A percentile compares a stretch with the other conserved stretches of the same genome.
Evolutionary conservation across 2,329 filamentous ascomycete species (phyloP).

Genomic region (Colletotrichum chrysophilum): DNA sequence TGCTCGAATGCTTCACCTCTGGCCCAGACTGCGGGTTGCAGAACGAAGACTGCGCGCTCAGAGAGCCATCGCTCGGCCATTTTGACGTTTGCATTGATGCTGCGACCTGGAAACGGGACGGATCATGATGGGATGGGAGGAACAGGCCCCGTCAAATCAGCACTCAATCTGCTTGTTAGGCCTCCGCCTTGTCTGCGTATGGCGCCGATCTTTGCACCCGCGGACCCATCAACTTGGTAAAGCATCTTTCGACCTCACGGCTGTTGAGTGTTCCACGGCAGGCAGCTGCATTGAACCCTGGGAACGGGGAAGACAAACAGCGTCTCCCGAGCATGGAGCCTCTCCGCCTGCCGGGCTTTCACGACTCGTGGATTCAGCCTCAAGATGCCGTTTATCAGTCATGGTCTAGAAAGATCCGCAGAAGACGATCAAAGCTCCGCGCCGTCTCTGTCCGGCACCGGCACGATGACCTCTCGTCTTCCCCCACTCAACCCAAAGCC

Average conservation of each 20-base stretch:
- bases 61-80: not conserved
- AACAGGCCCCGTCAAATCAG: not conserved
- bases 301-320: not conserved
- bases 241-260: slow-evolving; percentile 8
- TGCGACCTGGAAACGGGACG: not conserved
- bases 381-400: not conserved
- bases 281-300: not conserved
- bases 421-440: not conserved
- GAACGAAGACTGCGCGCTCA: not conserved
- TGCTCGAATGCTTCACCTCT: not conserved
- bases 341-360: not conserved
- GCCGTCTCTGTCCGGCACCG: slow-evolving; percentile 1
- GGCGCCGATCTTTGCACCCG: not conserved
- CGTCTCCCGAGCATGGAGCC: not conserved
- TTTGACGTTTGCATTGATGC: not conserved
- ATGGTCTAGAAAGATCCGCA: not conserved
- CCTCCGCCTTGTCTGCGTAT: not conserved
- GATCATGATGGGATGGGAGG: not conserved
- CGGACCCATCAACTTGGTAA: slow-evolving; percentile 8
- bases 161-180: not conserved
- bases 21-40: not conserved
- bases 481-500: not conserved
- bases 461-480: not conserved
- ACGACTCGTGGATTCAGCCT: not conserved
- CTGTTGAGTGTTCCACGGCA: not conserved